phyloP scores from a whole-genome alignment of 768 basidiomycete genomes.

The Gymnopilus junonius region DNA sequence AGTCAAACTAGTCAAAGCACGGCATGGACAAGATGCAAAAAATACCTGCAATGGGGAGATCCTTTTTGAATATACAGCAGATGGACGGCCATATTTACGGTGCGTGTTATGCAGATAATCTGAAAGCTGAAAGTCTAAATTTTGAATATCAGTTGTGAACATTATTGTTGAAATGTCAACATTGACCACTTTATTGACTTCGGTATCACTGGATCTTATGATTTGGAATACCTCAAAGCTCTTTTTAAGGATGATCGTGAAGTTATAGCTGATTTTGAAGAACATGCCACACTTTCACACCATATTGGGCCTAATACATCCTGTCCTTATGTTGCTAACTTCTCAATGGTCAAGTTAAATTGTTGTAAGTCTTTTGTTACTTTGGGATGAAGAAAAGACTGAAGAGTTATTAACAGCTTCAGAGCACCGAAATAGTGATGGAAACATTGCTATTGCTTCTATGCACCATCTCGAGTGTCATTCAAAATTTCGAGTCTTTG shows the following conservation, averaged over 20 bases:
- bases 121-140: too few species aligned
- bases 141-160: constrained; percentile 9
- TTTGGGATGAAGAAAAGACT: neutral
- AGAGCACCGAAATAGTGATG: constrained; percentile 1
- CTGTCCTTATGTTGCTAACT: constrained; percentile 3
- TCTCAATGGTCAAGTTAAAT: neutral
- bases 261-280: neutral
- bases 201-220: neutral
- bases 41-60: neutral
- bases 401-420: neutral
- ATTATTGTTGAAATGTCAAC: neutral
- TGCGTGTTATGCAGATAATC: too few species aligned
- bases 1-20: neutral
- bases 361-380: constrained; percentile 2
- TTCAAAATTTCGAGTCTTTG: constrained; percentile 3
- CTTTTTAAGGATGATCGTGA: neutral
- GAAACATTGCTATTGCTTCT: neutral
- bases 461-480: constrained; percentile 1
- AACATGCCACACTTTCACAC: neutral
- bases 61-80: neutral
- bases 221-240: constrained; percentile 5
- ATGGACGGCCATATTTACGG: neutral
- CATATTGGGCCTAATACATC: neutral
- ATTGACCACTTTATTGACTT: constrained; percentile 4
- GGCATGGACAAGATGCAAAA: neutral